Percentiles rank a stretch among this genome's conserved stretches.
These are phyloP conservation scores for Mesotaenium endlicherianum DNA, from an alignment of 139 green algal genomes.

Conservation along the genomic window DNA sequence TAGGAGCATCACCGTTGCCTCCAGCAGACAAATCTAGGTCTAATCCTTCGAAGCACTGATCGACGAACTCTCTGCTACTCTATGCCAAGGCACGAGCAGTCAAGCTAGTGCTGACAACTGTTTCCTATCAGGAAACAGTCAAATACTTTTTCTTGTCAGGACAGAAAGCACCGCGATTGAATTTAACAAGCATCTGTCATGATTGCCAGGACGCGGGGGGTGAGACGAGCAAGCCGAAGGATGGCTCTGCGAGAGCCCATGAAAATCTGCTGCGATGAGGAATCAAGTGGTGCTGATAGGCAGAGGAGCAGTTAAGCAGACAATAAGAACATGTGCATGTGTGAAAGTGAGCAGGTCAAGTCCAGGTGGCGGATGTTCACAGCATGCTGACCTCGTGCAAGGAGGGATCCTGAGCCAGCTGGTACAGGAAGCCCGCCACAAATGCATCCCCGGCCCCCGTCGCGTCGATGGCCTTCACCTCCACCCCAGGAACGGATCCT, in stretches of 20 bases:
- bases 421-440: conserved; percentile 44
- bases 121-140: neutral
- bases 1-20: neutral
- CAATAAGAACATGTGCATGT: neutral
- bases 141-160: too few relatives aligned
- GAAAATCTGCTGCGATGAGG: neutral
- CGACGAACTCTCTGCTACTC: neutral
- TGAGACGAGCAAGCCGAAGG: neutral
- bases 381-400: conserved; percentile 6
- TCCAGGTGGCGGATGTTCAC: neutral
- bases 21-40: neutral
- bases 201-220: too few relatives aligned
- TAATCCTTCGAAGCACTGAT: neutral
- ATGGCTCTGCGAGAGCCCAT: neutral
- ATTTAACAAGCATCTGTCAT: too few relatives aligned
- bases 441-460: conserved; percentile 47
- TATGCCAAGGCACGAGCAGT: neutral
- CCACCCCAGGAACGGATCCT: conserved; percentile 17
- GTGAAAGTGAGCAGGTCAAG: too few relatives aligned
- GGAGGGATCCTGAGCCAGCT: conserved; percentile 10
- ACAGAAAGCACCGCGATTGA: too few relatives aligned
- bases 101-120: neutral
- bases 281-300: neutral
- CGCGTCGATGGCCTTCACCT: conserved; percentile 40
- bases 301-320: neutral